Conservation (phyloP, 2,329 filamentous ascomycete genomes). For the Incumbomyces delicatus region DNA sequence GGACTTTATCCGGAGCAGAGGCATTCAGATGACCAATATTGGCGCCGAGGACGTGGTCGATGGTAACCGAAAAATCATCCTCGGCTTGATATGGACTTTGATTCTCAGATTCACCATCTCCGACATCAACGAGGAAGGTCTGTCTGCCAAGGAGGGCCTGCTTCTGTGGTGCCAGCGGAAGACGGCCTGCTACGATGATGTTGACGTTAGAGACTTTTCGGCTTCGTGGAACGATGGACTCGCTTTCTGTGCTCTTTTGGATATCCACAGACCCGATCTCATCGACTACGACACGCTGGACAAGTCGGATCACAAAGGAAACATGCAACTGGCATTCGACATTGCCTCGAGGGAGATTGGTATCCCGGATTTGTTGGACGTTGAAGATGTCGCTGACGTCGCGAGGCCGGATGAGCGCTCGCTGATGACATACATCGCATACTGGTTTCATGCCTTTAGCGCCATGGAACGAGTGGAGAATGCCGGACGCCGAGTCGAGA, state of each 20-base stretch:
- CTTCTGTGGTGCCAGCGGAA: slow-evolving; percentile 96
- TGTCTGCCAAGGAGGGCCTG: slow-evolving; percentile 93
- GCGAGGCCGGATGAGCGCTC: slow-evolving; percentile 90
- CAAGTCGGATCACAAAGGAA: slow-evolving; percentile 86
- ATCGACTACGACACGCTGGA: slow-evolving; percentile 95
- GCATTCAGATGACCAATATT: slow-evolving; percentile 97
- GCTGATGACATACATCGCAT: slow-evolving; percentile 98
- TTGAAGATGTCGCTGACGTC: slow-evolving; percentile 96
- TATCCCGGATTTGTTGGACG: slow-evolving; percentile 88
- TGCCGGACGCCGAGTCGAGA: slow-evolving; percentile 88
- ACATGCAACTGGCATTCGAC: slow-evolving; percentile 97
- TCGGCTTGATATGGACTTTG: slow-evolving; percentile 95
- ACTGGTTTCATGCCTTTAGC: slow-evolving; percentile 99
- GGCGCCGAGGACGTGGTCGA: slow-evolving; percentile 97
- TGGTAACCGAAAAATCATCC: slow-evolving; percentile 92
- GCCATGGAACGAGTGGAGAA: slow-evolving; percentile 99
- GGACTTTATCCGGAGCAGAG: slow-evolving; percentile 80
- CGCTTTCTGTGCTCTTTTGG: slow-evolving; percentile 89
- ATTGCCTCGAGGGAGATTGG: slow-evolving; percentile 94
- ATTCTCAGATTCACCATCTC: slow-evolving; percentile 97
- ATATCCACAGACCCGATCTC: slow-evolving; percentile 92
- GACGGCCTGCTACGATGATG: slow-evolving; percentile 95
- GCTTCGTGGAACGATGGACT: slow-evolving; percentile 94
- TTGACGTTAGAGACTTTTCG: slow-evolving; percentile 91
- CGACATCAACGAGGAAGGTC: slow-evolving; percentile 95